Conservation (phyloP, 148 eudicot genomes). For the Nepenthes gracilis region DNA sequence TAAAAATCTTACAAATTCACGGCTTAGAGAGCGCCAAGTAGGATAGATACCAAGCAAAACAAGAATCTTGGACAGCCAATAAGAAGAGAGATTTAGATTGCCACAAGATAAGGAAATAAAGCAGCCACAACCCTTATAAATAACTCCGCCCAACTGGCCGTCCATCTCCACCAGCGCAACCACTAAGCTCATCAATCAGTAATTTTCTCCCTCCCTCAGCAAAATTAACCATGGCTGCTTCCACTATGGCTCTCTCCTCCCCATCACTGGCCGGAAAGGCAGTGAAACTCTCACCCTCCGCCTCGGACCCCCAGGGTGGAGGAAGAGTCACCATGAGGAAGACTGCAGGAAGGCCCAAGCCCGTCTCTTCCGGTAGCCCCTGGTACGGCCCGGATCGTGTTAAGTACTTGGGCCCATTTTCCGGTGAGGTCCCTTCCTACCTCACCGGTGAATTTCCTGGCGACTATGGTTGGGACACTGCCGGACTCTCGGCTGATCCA, state of each 20-base stretch:
- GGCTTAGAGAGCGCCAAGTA: not conserved
- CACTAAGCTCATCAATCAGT: not conserved
- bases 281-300: not conserved
- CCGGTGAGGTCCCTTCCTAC: constrained; percentile 14
- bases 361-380: constrained; percentile 20
- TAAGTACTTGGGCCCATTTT: constrained; percentile 34
- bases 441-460: no score
- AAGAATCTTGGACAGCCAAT: not conserved
- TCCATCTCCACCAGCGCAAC: not conserved
- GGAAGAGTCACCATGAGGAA: constrained; percentile 23
- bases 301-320: constrained; percentile 7
- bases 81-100: not conserved
- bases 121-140: not conserved
- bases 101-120: not conserved
- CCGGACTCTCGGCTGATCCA: constrained; percentile 30
- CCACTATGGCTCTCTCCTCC: constrained; percentile 31
- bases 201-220: not conserved
- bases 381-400: constrained; percentile 7
- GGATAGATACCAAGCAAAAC: not conserved
- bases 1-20: not conserved
- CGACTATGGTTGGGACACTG: not conserved
- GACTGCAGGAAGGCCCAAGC: constrained; percentile 11
- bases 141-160: not conserved
- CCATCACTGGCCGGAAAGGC: constrained; percentile 25
- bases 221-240: constrained; percentile 18